Conservation (phyloP, 2,329 filamentous ascomycete species). For the Catunica adiposa region DNA sequence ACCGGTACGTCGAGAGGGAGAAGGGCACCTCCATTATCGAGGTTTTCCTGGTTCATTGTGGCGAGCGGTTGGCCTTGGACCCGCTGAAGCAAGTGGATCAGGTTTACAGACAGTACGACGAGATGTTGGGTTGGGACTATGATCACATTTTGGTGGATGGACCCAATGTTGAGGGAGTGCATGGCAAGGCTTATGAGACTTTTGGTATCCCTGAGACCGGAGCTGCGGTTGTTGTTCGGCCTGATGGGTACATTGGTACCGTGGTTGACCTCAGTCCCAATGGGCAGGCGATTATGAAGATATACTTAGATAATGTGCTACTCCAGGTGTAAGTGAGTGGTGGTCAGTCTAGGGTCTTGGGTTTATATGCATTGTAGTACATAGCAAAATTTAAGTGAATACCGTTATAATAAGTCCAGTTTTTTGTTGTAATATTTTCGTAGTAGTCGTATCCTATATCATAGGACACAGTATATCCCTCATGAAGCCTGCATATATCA, state of each 20-base stretch:
- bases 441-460: no score
- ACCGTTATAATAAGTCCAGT: no score
- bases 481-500: no score
- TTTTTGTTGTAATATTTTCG: no score
- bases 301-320: constrained; percentile 22
- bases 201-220: constrained; percentile 44
- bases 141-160: constrained; percentile 44
- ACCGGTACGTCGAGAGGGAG: neutral
- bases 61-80: constrained; percentile 31
- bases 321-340: neutral
- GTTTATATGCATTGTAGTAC: neutral
- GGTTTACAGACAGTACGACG: constrained; percentile 30
- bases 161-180: constrained; percentile 29
- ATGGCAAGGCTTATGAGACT: constrained; percentile 34
- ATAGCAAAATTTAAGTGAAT: neutral
- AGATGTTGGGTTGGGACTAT: constrained; percentile 37
- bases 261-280: constrained; percentile 30
- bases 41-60: constrained; percentile 42
- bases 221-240: constrained; percentile 42
- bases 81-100: constrained; percentile 36
- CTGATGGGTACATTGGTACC: constrained; percentile 48
- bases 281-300: constrained; percentile 20
- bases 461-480: no score
- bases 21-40: constrained; percentile 31
- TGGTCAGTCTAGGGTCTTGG: neutral